Evolutionary conservation across 2,329 filamentous ascomycete species (phyloP).

Genomic region (Trichophyton rubrum): DNA sequence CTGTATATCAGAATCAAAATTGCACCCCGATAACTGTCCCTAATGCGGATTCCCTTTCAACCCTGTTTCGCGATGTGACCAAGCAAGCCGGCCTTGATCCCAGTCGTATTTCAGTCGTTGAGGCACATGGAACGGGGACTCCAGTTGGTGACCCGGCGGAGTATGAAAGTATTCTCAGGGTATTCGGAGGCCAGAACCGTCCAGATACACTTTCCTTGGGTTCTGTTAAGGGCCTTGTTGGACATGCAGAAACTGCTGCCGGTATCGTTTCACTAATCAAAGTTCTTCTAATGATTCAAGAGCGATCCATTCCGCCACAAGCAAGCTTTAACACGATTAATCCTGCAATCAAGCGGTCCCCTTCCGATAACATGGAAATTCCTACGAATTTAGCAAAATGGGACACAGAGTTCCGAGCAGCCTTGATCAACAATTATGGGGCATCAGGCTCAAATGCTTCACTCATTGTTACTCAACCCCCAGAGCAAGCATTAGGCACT

Average conservation of each 20-base stretch:
- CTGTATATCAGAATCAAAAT: constrained; percentile 32
- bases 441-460: constrained; percentile 20
- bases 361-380: neutral
- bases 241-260: constrained; percentile 24
- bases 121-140: constrained; percentile 26
- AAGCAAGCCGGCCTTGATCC: constrained; percentile 3
- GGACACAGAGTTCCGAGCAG: neutral
- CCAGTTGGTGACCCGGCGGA: constrained; percentile 23
- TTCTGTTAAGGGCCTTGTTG: constrained; percentile 25
- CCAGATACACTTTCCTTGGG: constrained; percentile 15
- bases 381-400: neutral
- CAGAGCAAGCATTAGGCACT: neutral
- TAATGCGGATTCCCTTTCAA: constrained; percentile 1
- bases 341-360: constrained; percentile 4
- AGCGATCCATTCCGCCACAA: constrained; percentile 18
- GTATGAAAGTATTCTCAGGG: constrained; percentile 16
- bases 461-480: constrained; percentile 15
- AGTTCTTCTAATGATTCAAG: constrained; percentile 21
- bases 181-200: constrained; percentile 15
- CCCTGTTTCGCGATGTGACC: neutral
- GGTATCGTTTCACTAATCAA: constrained; percentile 24
- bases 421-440: constrained; percentile 18
- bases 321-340: constrained; percentile 18
- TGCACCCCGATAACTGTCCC: constrained; percentile 13
- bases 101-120: constrained; percentile 15